A percentile compares a stretch with the other conserved stretches of the same genome.
Conservation (phyloP, 1,139 yeast species). For the Meyerozyma sp. region DNA sequence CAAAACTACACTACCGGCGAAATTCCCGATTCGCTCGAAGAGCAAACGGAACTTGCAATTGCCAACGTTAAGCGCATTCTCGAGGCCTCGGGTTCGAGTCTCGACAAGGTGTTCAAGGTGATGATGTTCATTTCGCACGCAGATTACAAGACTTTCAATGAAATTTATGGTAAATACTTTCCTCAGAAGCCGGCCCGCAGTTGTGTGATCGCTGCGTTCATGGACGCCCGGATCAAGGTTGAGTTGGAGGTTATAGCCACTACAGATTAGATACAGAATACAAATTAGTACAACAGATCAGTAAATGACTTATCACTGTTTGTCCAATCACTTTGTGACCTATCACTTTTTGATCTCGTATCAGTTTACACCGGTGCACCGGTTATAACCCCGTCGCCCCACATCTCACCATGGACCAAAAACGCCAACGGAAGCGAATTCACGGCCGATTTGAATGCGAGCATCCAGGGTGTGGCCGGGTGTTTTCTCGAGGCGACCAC, state of each 20-base stretch:
- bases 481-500: slow-evolving; percentile 40
- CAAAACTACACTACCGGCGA: slow-evolving; percentile 28
- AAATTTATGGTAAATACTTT: slow-evolving; percentile 43
- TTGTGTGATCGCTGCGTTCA: slow-evolving; percentile 36
- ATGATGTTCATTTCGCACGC: slow-evolving; percentile 45
- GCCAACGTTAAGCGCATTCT: slow-evolving; percentile 39
- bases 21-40: slow-evolving; percentile 33
- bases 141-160: slow-evolving; percentile 39
- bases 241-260: slow-evolving; percentile 33
- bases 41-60: slow-evolving; percentile 44
- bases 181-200: slow-evolving; percentile 51
- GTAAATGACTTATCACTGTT: background rate
- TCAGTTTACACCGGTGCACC: background rate
- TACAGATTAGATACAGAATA: slow-evolving; percentile 14
- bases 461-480: slow-evolving; percentile 25
- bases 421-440: slow-evolving; percentile 9
- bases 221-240: slow-evolving; percentile 31
- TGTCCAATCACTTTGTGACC: background rate
- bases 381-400: background rate
- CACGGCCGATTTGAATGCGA: slow-evolving; percentile 14
- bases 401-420: background rate
- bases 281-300: too few species aligned
- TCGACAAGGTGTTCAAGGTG: slow-evolving; percentile 48
- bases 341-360: background rate
- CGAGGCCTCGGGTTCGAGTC: slow-evolving; percentile 42